phyloP scores from a whole-genome alignment of 2,329 filamentous ascomycete genomes.

The Albophoma yamanashiensis region DNA sequence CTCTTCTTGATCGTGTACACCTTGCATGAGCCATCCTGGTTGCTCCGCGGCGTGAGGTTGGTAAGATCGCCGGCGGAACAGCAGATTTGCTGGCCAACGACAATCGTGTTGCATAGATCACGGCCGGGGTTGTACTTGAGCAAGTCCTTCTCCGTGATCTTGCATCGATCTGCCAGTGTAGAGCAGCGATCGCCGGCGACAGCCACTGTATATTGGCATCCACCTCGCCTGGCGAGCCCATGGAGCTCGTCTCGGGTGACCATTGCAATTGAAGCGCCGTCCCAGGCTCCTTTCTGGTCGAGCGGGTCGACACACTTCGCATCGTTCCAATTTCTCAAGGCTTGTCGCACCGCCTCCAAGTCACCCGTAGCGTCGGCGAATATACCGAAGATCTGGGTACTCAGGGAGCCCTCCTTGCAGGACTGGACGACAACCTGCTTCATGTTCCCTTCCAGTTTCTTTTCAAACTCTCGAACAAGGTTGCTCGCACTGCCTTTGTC shows the following conservation, averaged over 20 bases:
- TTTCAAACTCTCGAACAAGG: neutral
- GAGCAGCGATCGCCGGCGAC: slow-evolving; percentile 20
- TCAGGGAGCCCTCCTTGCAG: neutral
- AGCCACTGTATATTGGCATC: neutral
- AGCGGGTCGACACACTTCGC: neutral
- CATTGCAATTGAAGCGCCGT: neutral
- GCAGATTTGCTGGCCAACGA: slow-evolving; percentile 21
- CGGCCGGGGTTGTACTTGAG: slow-evolving; percentile 18
- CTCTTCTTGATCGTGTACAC: slow-evolving; percentile 18
- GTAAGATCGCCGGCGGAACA: slow-evolving; percentile 17
- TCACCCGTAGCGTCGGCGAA: neutral
- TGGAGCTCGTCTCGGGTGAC: neutral
- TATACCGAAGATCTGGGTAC: neutral
- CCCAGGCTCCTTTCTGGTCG: neutral
- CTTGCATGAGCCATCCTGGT: slow-evolving; percentile 22
- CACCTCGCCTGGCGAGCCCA: neutral
- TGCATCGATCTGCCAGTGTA: slow-evolving; percentile 21
- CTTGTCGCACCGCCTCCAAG: neutral
- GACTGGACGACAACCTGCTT: neutral
- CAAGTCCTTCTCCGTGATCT: slow-evolving; percentile 22
- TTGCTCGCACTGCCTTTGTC: neutral
- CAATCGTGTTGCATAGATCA: slow-evolving; percentile 15
- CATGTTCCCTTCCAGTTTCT: neutral
- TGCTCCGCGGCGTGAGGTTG: slow-evolving; percentile 3
- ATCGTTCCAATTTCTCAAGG: neutral